A percentile compares a stretch with the other conserved stretches of the same genome.
Evolutionary conservation across 441 rosid species (phyloP).

Genomic region (Pelargonium myrrhifolium): DNA sequence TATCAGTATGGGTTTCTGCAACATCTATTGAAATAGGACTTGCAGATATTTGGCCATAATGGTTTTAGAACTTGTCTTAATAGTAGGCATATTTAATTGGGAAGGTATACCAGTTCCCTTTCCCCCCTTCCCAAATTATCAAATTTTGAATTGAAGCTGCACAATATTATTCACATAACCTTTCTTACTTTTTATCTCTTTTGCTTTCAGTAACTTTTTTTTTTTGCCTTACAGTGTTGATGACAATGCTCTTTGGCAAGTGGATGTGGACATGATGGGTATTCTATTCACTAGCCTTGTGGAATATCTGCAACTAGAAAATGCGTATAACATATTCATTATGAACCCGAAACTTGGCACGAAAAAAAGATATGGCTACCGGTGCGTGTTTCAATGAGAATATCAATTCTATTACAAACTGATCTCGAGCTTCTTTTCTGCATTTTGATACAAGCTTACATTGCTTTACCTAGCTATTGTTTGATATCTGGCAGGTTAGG

Average conservation of each 20-base stretch:
- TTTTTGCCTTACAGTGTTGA: constrained; percentile 48
- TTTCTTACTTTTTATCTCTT: constrained; percentile 16
- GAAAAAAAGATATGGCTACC: constrained; percentile 69
- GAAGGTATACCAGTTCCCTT: not conserved
- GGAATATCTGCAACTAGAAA: constrained; percentile 78
- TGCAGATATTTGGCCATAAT: not conserved
- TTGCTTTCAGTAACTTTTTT: constrained; percentile 14
- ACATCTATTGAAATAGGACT: not conserved
- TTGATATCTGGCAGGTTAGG: not conserved
- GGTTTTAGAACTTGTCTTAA: not conserved
- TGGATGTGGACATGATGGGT: constrained; percentile 82
- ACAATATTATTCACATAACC: not conserved
- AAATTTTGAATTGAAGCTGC: not conserved
- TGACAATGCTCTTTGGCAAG: constrained; percentile 67
- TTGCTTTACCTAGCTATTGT: not conserved
- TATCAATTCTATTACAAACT: constrained; percentile 7
- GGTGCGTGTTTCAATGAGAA: constrained; percentile 37
- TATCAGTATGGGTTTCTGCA: not conserved
- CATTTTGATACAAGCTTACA: not conserved
- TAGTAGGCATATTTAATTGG: not conserved
- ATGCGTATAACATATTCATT: constrained; percentile 79
- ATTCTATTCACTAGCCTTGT: constrained; percentile 79
- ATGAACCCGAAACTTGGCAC: constrained; percentile 61
- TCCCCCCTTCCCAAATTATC: not conserved
- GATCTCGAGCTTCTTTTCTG: not conserved